Evolutionary conservation across 208 protist species (phyloP).

Genomic region (Phytomonas sp.): DNA sequence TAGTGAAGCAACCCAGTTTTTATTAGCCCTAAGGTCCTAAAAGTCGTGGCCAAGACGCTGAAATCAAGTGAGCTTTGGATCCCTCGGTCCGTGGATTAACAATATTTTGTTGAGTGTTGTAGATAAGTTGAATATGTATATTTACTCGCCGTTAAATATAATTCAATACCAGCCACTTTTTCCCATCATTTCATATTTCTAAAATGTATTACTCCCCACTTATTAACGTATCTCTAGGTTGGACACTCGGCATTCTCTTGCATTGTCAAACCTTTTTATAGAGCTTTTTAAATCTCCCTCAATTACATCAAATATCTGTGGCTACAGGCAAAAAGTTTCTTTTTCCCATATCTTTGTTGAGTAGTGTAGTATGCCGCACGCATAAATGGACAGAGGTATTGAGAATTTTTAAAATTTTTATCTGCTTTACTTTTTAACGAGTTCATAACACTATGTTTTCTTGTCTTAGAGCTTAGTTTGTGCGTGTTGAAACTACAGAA

Average conservation of each 20-base stretch:
- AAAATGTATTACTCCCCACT: not conserved
- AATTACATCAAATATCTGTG: not conserved
- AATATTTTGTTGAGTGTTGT: not conserved
- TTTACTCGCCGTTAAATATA: not conserved
- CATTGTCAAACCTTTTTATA: not conserved
- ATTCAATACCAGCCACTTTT: not conserved
- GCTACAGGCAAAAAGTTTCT: not conserved
- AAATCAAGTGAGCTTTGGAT: not conserved
- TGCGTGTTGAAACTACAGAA: constrained; percentile 6
- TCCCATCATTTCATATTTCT: not conserved
- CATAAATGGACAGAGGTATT: constrained; percentile 11
- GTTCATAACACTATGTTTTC: not conserved
- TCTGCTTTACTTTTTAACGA: not conserved
- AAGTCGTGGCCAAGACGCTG: not conserved
- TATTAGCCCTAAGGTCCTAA: not conserved
- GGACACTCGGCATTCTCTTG: not conserved
- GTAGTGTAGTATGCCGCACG: not conserved
- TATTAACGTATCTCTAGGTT: not conserved
- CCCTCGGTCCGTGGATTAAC: not conserved
- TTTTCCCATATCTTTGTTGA: not conserved
- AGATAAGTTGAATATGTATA: not conserved
- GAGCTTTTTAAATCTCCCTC: not conserved
- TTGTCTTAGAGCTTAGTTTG: constrained; percentile 8
- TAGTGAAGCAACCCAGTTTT: too few species aligned
- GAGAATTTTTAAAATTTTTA: not conserved